Evolutionary conservation across 176 grass and related monocot genomes (phyloP), one percentile per base, ranked within the genome.

Genomic region (Bolboschoenus planiculmis): DNA sequence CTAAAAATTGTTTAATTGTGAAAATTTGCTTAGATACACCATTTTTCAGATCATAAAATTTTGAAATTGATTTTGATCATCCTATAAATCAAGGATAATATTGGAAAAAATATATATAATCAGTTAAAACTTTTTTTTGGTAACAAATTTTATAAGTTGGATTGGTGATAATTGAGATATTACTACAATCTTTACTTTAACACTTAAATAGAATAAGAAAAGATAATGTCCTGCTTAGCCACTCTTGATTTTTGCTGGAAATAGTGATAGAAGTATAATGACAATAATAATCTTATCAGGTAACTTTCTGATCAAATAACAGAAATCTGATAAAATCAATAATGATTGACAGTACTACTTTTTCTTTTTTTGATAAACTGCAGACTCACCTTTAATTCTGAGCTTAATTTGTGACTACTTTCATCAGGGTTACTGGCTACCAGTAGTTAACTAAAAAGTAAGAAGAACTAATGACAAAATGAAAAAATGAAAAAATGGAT

Each of bases 401-500:
- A 72, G 67, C n/a, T n/a, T n/a, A n/a, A n/a, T n/a, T 44, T 42
- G 67, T 21, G n/a, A 26, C 39, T 24, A 24, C 39, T 72, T 42
- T 42, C 16, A 72, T 72, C n/a, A 26, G 37, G 20, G 35, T 70
- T 70, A 43, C 67, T 44, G 10, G 66, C 37, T 66, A 18, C 31
- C 67, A 44, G n/a, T 2, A 44, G n/a, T n/a, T n/a, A 9, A 34
- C 23, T 34, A 27, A 65, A 80, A 61, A n/a, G n/a, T n/a, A n/a
- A n/a, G n/a, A 10, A 15, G 13, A 61, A 74, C 18, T 82, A 85
- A 27, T n/a, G 48, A 73, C 56, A 40, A 79, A 79, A 24, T 1
- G 34, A 80, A 78, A 21, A 30, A 63, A n/a, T n/a, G n/a, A n/a
- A 73, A 24, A 63, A 55, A 67, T 48, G 10, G 85, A 74, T 46